These are phyloP conservation scores for Ascochyta clinopodiicola DNA, from an alignment of 2,329 filamentous ascomycete species.

Conservation along the genomic window DNA sequence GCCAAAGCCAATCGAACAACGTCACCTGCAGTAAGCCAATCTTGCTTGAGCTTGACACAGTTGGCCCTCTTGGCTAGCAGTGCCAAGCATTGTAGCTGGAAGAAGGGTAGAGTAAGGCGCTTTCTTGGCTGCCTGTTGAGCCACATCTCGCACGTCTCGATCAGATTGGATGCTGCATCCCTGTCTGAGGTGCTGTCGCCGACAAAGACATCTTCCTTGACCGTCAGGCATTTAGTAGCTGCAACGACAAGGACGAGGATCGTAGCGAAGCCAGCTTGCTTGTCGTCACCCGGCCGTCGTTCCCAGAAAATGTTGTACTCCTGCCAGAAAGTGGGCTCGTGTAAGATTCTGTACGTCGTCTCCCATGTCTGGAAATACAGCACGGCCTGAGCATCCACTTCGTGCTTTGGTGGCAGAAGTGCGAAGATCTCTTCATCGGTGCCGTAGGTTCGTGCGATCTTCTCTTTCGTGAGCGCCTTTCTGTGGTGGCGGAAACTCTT, in stretches of 20 bases:
- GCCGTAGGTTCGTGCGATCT: constrained; percentile 17
- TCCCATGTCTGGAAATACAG: constrained; percentile 61
- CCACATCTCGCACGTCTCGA: constrained; percentile 53
- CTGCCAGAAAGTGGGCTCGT: constrained; percentile 59
- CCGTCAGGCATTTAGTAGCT: constrained; percentile 46
- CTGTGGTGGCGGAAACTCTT: constrained; percentile 40
- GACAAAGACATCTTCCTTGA: constrained; percentile 45
- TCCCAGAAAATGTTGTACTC: constrained; percentile 60
- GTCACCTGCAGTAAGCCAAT: constrained; percentile 60
- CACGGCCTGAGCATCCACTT: constrained; percentile 52
- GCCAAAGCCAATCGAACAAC: constrained; percentile 61
- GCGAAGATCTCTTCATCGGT: constrained; percentile 45
- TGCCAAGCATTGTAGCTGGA: constrained; percentile 60
- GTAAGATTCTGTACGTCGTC: constrained; percentile 59
- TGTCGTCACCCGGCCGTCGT: constrained; percentile 27
- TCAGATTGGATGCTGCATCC: constrained; percentile 48
- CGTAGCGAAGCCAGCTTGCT: constrained; percentile 46
- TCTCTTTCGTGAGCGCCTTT: constrained; percentile 36
- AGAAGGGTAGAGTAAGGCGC: constrained; percentile 57
- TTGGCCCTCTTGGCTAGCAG: constrained; percentile 59
- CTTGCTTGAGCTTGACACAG: constrained; percentile 61
- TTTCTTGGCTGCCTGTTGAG: constrained; percentile 57
- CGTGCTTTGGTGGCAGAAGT: constrained; percentile 44
- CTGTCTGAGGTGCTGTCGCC: constrained; percentile 53
- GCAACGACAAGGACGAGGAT: constrained; percentile 50